Evolutionary conservation across 192 early-diverging fungal genomes (phyloP).

Genomic region (Entophlyctis luteolus): DNA sequence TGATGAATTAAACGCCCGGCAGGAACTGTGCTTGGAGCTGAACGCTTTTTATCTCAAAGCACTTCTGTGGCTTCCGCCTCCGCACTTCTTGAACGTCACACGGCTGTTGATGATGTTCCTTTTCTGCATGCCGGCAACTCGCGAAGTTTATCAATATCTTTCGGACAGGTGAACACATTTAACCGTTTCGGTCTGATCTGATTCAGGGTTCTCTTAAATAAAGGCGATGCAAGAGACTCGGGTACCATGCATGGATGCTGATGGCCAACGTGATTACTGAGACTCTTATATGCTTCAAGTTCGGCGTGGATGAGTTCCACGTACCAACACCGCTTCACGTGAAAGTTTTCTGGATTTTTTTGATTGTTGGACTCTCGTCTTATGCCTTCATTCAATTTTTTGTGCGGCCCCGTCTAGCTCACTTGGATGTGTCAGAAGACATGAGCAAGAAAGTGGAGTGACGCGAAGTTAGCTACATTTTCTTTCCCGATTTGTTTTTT

Average conservation of each 20-base stretch:
- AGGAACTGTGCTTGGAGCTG: constrained; percentile 77
- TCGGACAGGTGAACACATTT: constrained; percentile 42
- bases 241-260: constrained; percentile 89
- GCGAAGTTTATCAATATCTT: constrained; percentile 90
- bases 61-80: constrained; percentile 86
- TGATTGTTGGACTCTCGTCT: constrained; percentile 52
- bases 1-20: neutral
- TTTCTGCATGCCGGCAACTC: constrained; percentile 76
- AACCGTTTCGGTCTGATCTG: neutral
- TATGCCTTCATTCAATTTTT: constrained; percentile 79
- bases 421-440: neutral
- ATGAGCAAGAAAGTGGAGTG: too few relatives aligned
- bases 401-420: constrained; percentile 28
- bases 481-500: neutral
- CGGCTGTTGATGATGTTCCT: constrained; percentile 79
- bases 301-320: constrained; percentile 79
- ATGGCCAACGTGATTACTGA: constrained; percentile 85
- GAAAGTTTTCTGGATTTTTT: constrained; percentile 68
- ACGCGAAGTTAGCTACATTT: too few relatives aligned
- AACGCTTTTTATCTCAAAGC: constrained; percentile 95
- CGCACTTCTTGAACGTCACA: constrained; percentile 73
- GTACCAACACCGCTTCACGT: constrained; percentile 70
- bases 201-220: constrained; percentile 3
- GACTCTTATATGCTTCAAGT: constrained; percentile 87
- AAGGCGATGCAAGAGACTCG: constrained; percentile 80